A percentile compares a stretch with the other conserved stretches of the same genome.
These are phyloP conservation scores for Trichopus zeylanicus DNA, from an alignment of 116 monocot species.

Conservation along the genomic window DNA sequence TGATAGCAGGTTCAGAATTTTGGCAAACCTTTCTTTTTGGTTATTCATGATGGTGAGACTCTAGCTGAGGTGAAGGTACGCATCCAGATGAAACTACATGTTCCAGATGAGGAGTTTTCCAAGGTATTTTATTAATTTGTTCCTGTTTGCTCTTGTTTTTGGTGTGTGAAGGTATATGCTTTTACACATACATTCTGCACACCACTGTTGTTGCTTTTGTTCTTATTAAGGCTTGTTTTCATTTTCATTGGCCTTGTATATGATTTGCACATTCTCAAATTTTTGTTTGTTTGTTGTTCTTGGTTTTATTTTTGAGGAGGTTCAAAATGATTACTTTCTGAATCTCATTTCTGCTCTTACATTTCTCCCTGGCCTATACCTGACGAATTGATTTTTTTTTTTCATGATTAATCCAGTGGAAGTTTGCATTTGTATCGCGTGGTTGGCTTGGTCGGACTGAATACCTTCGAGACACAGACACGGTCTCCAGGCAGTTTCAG, in stretches of 20 bases:
- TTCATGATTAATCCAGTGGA: constrained; percentile 48
- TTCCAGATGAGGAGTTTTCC: constrained; percentile 86
- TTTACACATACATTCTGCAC: too few species aligned
- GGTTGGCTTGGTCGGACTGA: constrained; percentile 74
- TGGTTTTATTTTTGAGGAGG: not conserved
- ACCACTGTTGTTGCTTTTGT: too few species aligned
- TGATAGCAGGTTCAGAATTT: constrained; percentile 82
- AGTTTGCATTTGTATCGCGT: constrained; percentile 88
- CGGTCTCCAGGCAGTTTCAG: constrained; percentile 76
- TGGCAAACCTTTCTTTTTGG: constrained; percentile 91
- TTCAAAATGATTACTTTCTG: not conserved
- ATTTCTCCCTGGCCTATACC: not conserved
- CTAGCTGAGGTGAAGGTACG: constrained; percentile 74
- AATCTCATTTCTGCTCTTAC: not conserved
- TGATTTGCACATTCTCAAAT: too few species aligned
- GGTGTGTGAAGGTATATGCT: too few species aligned
- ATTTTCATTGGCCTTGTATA: too few species aligned
- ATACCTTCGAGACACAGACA: constrained; percentile 75
- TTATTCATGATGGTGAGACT: constrained; percentile 88
- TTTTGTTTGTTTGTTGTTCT: too few species aligned
- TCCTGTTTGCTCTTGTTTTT: not conserved
- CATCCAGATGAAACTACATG: constrained; percentile 84
- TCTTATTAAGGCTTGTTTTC: too few species aligned
- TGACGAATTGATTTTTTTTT: not conserved
- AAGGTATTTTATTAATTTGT: constrained; percentile 43